A percentile compares a stretch with the other conserved stretches of the same genome.
Conservation (phyloP, 768 basidiomycete genomes). For the Leccinum sublutescens region DNA sequence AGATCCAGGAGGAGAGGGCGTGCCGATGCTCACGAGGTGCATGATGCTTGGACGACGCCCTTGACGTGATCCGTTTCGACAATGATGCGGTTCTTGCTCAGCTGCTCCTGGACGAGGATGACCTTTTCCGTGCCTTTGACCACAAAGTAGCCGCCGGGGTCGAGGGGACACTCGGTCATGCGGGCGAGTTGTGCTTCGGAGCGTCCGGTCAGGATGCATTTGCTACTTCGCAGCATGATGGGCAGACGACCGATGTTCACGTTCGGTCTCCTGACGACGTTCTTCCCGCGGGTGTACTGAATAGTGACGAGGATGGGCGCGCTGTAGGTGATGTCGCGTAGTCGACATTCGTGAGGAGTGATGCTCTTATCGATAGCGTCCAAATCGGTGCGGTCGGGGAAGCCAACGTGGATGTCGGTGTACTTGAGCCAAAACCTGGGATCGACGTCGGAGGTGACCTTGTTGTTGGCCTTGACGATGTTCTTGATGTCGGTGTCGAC, state of each 20-base stretch:
- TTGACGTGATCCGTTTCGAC: constrained; percentile 93
- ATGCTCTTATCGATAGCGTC: constrained; percentile 76
- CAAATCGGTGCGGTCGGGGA: constrained; percentile 85
- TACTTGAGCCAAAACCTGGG: constrained; percentile 97
- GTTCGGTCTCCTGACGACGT: constrained; percentile 77
- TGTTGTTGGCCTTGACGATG: constrained; percentile 90
- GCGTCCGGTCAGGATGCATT: constrained; percentile 83
- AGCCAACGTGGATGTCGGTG: constrained; percentile 90
- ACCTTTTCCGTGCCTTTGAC: constrained; percentile 99
- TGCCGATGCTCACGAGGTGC: constrained; percentile 75
- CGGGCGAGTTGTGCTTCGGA: constrained; percentile 81
- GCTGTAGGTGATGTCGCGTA: constrained; percentile 92
- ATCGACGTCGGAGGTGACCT: constrained; percentile 95
- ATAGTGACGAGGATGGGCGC: constrained; percentile 93
- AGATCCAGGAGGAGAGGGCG: background rate
- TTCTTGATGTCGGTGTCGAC: constrained; percentile 97
- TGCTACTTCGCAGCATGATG: constrained; percentile 95
- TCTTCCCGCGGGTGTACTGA: constrained; percentile 90
- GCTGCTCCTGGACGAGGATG: constrained; percentile 96
- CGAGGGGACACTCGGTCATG: constrained; percentile 96
- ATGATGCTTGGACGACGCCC: constrained; percentile 89
- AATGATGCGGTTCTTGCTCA: constrained; percentile 99
- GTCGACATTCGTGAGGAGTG: constrained; percentile 95
- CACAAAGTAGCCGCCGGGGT: constrained; percentile 99
- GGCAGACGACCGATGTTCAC: constrained; percentile 90